Base-by-base conservation (phyloP, 768 basidiomycete genomes). In the Artomyces pyxidatus region DNA sequence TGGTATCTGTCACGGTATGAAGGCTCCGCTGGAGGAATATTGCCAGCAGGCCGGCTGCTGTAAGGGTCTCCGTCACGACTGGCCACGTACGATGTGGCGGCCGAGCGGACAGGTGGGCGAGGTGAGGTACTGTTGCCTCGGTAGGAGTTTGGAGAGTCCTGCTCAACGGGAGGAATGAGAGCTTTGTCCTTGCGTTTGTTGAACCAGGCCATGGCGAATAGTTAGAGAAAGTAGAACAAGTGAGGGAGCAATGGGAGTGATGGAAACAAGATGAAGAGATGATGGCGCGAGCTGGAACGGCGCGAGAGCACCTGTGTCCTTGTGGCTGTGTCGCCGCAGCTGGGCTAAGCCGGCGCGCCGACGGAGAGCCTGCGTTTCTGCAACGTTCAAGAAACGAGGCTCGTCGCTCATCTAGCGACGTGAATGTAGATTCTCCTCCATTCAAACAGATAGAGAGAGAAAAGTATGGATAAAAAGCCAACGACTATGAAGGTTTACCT, bases 11-110 rank as follows among this genome's bases (percentile, higher is more conserved):
- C 76, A 22, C 49, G 44, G 41, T 57, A 28, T 26, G 52, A 37
- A 9, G 44, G 7, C 25, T 45, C 23, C 4, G 40, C 47, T 6
- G 56, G 40, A 2, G 57, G 50, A 2, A 50, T 59, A 29, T 48
- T 40, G 19, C 61, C 25, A 37, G 55, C 46, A 32, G 61, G 51
- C 32, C 62, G 60, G 51, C 63, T 64, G 52, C 66, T 61, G 60
- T 80, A 80, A 19, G 68, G 74, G 58, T 84, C 78, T 40, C 80
- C 81, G 63, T 88, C 84, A 49, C 83, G 72, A 64, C 82, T 87
- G 52, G 83, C 63, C 51, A 81, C 70, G 57, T 88, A 88, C 9
- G 83, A 83, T 54, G 65, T 74, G 39, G 83, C 69, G 47, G 67
- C 75, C 23, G 81, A 77, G 46, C 70, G 74, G 54, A 69, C 68